These are phyloP conservation scores for Fragilariopsis cylindrus DNA, from an alignment of 108 stramenopile species.

Conservation along the genomic window DNA sequence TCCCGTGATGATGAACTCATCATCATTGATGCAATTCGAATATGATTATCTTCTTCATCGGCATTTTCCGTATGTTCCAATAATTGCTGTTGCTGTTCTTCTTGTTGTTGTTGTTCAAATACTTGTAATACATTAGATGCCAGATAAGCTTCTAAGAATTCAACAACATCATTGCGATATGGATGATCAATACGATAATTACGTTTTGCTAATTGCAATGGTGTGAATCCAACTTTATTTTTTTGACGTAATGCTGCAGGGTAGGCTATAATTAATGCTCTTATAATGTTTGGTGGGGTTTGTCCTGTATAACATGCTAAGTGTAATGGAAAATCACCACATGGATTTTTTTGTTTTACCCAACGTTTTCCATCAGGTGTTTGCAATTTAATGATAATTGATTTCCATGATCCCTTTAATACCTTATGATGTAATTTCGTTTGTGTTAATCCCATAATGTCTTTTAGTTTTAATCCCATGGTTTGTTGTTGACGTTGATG, in stretches of 20 bases:
- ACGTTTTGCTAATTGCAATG: not conserved
- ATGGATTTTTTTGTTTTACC: not conserved
- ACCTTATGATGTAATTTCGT: constrained; percentile 1
- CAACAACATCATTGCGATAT: not conserved
- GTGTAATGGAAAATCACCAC: not conserved
- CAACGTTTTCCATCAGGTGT: not conserved
- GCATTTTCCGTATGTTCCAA: too few species aligned
- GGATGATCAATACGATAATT: constrained; percentile 6
- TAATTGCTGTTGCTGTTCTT: too few species aligned
- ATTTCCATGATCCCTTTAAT: not conserved
- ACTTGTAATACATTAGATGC: not conserved
- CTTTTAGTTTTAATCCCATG: too few species aligned
- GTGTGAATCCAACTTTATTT: not conserved
- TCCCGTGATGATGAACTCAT: too few species aligned
- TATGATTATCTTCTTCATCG: too few species aligned
- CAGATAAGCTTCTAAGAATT: not conserved
- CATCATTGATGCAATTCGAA: too few species aligned
- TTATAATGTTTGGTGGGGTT: not conserved
- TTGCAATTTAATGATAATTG: not conserved
- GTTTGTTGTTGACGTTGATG: too few species aligned
- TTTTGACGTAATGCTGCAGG: not conserved
- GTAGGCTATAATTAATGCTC: constrained; percentile 3
- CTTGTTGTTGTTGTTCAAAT: too few species aligned
- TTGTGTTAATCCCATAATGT: constrained; percentile 1
- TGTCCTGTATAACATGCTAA: constrained; percentile 5